Base-by-base conservation (phyloP, 345 rosid species). In the Euphorbia peplus region DNA sequence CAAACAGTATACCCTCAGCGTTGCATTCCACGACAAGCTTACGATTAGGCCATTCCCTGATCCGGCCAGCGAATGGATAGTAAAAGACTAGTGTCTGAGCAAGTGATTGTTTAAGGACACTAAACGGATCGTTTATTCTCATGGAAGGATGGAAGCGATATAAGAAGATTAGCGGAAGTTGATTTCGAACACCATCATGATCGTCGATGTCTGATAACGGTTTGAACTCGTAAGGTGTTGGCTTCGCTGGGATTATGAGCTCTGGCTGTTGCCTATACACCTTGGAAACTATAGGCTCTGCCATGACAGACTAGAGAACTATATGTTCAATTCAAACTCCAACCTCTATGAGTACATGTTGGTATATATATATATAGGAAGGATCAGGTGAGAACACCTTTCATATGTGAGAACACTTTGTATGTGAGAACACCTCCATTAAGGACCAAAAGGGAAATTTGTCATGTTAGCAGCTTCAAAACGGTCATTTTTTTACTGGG, bases 31-130 rank as follows among this genome's bases (percentile, higher is more conserved):
- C 71, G 2, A 57, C 47, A 5, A 68, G 63, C 44, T 68, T 68
- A 12, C 64, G 25, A 16, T 57, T 30, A 4, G 41, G 55, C 63
- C 25, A 0, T 29, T 57, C 64, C 61, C 64, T 56, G 0, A 68
- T 12, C 26, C 71, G 59, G 29, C 71, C 71, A 0, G 71, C 71
- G 28, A 56, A 57, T 9, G 71, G 71, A 10, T 68, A 68, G 22
- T 68, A 68, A 46, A 56, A 68, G 41, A 68, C 71, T 4, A 68
- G 58, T 5, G 64, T 35, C 0, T 68, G 12, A 18, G 64, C 54
- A 16, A 68, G 63, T 55, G 71, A 63, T n/a, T 44, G 28, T 29
- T 60, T 56, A 14, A 64, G 5, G 28, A 64, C 35, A 26, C 48
- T 47, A 8, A 30, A 48, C 1, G 70, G 75, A n/a, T 72, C 75